Base-by-base conservation (phyloP, 1,284 basidiomycete genomes). In the Peniophora sp. region DNA sequence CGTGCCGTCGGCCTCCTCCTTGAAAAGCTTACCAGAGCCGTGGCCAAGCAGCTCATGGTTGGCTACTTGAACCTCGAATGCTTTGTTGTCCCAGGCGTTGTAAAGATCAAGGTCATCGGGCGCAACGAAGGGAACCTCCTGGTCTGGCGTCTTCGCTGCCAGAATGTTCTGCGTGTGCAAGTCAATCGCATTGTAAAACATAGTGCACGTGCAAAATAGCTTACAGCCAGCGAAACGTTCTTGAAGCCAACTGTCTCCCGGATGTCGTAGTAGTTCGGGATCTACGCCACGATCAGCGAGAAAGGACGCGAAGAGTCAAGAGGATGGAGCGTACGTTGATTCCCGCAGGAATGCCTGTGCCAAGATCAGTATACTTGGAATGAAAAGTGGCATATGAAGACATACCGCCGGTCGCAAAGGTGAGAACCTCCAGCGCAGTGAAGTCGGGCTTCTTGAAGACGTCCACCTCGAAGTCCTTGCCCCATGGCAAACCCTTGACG, bases 381-480 rank as follows among this genome's bases (percentile, higher is more conserved):
- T 39, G 38, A 20, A 10, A 46, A 24, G n/a, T n/a, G n/a, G n/a
- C 12, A 50, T 41, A 49, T 36, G 36, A 43, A 32, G 10, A 56
- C 69, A 61, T 60, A 84, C 85, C 85, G 59, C 84, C 87, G 3
- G 86, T 91, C 14, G 87, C 83, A 59, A 92, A 91, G n/a, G 78
- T 78, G 44, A 89, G 73, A 36, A 90, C 79, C 59, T 90, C 84
- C 53, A 90, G 68, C 3, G 87, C 87, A 0, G 91, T 92, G 61
- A 93, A 93, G 61, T 92, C 91, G 1, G 90, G 90, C 63, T 89
- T 89, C 53, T 79, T 75, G 74, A 93, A 93, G 1, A 79, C 71
- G 54, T 90, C 85, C 25, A 91, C 88, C 62, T 93, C 91, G 56
- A 85, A 93, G 59, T 83, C 78, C 55, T 77, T 68, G 2, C 89